These are phyloP conservation scores for Globisporangium megalacanthum DNA, from an alignment of 352 stramenopile species.

Conservation along the genomic window DNA sequence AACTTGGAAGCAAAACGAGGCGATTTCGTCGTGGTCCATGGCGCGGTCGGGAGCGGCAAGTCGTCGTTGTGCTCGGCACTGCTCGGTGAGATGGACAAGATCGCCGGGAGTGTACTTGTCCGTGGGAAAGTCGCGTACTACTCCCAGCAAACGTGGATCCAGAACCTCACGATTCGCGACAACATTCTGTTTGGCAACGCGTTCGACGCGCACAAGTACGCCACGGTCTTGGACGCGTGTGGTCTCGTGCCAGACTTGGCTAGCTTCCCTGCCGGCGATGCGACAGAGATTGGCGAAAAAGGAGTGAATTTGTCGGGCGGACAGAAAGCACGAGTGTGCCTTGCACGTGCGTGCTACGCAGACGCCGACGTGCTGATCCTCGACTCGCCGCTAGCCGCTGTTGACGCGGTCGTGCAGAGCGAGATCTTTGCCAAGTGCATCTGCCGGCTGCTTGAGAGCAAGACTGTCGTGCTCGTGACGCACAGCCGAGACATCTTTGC, in stretches of 20 bases:
- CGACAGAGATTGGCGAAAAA: conserved; percentile 94
- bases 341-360: conserved; percentile 73
- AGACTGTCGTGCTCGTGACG: conserved; percentile 90
- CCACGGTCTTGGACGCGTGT: conserved; percentile 69
- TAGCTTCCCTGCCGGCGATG: conserved; percentile 76
- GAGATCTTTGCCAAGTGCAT: conserved; percentile 85
- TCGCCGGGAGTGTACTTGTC: conserved; percentile 29
- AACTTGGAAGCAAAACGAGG: conserved; percentile 22
- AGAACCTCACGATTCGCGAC: conserved; percentile 91
- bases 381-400: conserved; percentile 91
- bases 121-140: conserved; percentile 53
- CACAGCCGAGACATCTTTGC: conserved; percentile 77
- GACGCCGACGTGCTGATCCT: conserved; percentile 76
- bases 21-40: conserved; percentile 42
- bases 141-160: conserved; percentile 91
- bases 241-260: conserved; percentile 84
- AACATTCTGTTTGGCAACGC: conserved; percentile 93
- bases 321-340: conserved; percentile 80
- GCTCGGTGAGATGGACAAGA: conserved; percentile 74
- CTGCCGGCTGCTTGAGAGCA: conserved; percentile 29
- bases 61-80: conserved; percentile 37
- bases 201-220: conserved; percentile 47
- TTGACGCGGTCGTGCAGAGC: conserved; percentile 92
- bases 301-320: conserved; percentile 94
- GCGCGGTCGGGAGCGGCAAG: conserved; percentile 40